Conservation (phyloP, 495 filamentous ascomycete genomes). For the Penicillium chermesinum region DNA sequence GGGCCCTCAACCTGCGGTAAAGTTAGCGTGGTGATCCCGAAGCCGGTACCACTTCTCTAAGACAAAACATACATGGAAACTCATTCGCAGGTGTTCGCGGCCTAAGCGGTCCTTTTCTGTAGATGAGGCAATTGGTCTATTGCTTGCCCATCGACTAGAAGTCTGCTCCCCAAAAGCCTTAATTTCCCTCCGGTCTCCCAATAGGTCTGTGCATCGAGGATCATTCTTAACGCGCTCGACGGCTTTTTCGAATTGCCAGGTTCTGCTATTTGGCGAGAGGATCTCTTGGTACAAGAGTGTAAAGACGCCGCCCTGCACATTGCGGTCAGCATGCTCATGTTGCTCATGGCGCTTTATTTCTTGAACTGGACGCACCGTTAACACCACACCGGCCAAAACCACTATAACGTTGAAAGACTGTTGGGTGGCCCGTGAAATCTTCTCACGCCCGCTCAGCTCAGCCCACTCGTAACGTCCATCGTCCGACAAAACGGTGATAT, state of each 20-base stretch:
- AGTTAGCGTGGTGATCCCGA: slow-evolving; percentile 4
- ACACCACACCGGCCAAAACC: slow-evolving; percentile 64
- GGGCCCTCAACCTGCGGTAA: slow-evolving; percentile 71
- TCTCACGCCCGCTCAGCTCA: slow-evolving; percentile 68
- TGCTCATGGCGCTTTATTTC: not conserved
- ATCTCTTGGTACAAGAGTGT: slow-evolving; percentile 82
- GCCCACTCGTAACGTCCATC: slow-evolving; percentile 76
- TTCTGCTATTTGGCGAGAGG: slow-evolving; percentile 78
- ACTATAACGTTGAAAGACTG: slow-evolving; percentile 83
- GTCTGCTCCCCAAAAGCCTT: slow-evolving; percentile 81
- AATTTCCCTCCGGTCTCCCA: slow-evolving; percentile 73
- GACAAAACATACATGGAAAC: slow-evolving; percentile 68
- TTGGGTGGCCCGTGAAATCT: slow-evolving; percentile 79
- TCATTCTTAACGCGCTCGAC: slow-evolving; percentile 74
- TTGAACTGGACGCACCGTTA: slow-evolving; percentile 49
- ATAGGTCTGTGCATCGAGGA: slow-evolving; percentile 60
- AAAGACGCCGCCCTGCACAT: slow-evolving; percentile 62
- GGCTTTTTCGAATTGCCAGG: slow-evolving; percentile 82
- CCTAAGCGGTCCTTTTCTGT: slow-evolving; percentile 65
- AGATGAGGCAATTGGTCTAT: slow-evolving; percentile 74
- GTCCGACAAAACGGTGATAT: slow-evolving; percentile 77
- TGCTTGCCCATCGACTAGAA: slow-evolving; percentile 74
- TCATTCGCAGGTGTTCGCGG: slow-evolving; percentile 77
- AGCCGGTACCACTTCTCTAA: not conserved
- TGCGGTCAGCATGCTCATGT: not conserved